phyloP scores from a whole-genome alignment of 1,284 basidiomycete genomes.

The Inonotus hispidus region DNA sequence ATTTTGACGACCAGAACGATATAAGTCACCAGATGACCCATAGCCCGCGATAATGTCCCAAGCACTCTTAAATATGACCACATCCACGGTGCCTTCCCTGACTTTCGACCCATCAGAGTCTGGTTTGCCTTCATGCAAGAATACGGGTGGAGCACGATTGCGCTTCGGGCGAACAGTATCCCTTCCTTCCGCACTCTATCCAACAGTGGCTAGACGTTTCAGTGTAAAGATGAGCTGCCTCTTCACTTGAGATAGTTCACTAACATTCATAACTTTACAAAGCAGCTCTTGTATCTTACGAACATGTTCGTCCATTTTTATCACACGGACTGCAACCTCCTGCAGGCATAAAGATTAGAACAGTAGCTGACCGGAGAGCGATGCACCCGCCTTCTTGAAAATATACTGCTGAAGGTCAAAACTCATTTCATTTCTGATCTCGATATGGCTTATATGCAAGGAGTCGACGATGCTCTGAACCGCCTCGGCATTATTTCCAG shows the following conservation, averaged over 20 bases:
- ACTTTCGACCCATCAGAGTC: constrained; percentile 7
- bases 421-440: constrained; percentile 90
- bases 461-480: constrained; percentile 92
- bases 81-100: constrained; percentile 28
- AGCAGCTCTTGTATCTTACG: constrained; percentile 51
- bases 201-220: constrained; percentile 21
- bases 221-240: not conserved
- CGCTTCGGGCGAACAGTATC: constrained; percentile 29
- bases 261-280: constrained; percentile 67
- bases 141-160: constrained; percentile 52
- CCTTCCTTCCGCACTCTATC: constrained; percentile 26
- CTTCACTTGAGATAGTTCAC: constrained; percentile 22
- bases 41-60: constrained; percentile 61
- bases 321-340: constrained; percentile 66
- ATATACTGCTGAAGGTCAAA: constrained; percentile 86
- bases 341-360: constrained; percentile 25
- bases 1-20: not conserved
- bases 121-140: constrained; percentile 26
- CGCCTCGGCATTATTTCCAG: constrained; percentile 80
- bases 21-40: constrained; percentile 68
- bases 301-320: constrained; percentile 62
- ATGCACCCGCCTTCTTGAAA: constrained; percentile 69
- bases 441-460: constrained; percentile 94
- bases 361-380: not conserved
- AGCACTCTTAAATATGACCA: constrained; percentile 47